Conservation (phyloP, 169 alveolate genomes). For the Sarcocystis neurona region DNA sequence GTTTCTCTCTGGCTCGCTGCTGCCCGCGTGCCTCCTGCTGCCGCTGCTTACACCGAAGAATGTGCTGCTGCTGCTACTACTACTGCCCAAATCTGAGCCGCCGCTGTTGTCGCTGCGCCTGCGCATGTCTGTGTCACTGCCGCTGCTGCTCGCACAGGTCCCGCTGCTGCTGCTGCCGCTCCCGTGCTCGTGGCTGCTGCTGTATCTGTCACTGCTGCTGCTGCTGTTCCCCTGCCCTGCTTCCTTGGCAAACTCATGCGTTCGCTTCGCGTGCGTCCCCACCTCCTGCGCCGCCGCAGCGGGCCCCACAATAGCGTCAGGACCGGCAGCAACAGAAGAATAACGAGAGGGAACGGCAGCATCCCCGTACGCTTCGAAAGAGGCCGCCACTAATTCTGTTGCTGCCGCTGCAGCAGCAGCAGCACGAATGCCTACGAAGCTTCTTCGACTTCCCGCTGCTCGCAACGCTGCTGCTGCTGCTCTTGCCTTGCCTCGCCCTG, state of each 20-base stretch:
- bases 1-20: no score
- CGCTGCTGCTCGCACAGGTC: conserved; percentile 3
- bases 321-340: conserved; percentile 10
- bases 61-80: not conserved
- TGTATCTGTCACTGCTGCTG: not conserved
- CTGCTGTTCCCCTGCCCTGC: not conserved
- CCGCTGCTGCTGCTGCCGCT: conserved; percentile 1
- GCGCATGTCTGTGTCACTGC: no score
- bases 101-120: conserved; percentile 7
- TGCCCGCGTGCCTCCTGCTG: no score
- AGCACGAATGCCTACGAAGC: not conserved
- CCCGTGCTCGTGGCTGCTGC: not conserved
- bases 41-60: not conserved
- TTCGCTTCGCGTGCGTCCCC: not conserved
- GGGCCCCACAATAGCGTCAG: not conserved
- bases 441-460: not conserved
- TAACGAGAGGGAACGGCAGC: not conserved
- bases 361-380: not conserved
- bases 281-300: conserved; percentile 28
- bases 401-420: not conserved
- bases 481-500: no score
- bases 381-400: not conserved
- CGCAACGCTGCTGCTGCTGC: not conserved
- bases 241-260: not conserved
- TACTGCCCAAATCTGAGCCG: not conserved